A percentile compares a stretch with the other conserved stretches of the same genome.
phyloP scores from a whole-genome alignment of 2,329 filamentous ascomycete species.

The Pseudocercospora macadamiae region DNA sequence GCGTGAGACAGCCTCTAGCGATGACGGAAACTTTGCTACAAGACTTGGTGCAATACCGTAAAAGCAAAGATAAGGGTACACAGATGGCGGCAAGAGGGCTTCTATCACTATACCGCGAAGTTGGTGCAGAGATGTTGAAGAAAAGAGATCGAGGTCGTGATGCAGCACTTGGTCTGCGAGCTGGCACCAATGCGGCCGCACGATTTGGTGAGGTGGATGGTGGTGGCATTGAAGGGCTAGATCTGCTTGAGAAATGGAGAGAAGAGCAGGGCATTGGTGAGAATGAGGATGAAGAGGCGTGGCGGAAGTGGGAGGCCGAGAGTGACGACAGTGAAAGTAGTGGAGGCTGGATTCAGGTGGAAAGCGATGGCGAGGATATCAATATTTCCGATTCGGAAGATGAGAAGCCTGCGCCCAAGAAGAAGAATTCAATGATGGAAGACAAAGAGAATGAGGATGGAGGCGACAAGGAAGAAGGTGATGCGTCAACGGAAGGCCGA shows the following conservation, averaged over 20 bases:
- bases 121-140: conserved; percentile 83
- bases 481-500: conserved; percentile 28
- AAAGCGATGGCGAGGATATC: conserved; percentile 77
- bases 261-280: conserved; percentile 76
- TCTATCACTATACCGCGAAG: conserved; percentile 86
- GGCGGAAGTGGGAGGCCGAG: conserved; percentile 64
- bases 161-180: conserved; percentile 78
- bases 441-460: conserved; percentile 19
- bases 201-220: conserved; percentile 79
- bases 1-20: conserved; percentile 86
- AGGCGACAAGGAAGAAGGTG: conserved; percentile 29
- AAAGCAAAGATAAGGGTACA: conserved; percentile 98
- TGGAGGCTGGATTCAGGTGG: conserved; percentile 90
- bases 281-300: conserved; percentile 60
- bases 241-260: conserved; percentile 91
- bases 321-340: conserved; percentile 69
- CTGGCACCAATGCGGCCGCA: conserved; percentile 73
- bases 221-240: conserved; percentile 90
- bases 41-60: conserved; percentile 92
- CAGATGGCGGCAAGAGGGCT: conserved; percentile 97
- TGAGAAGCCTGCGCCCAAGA: conserved; percentile 55
- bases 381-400: conserved; percentile 74
- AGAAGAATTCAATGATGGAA: conserved; percentile 41
- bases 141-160: conserved; percentile 91
- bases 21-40: conserved; percentile 96